Conservation (phyloP, 2,329 filamentous ascomycete species). For the Lecanicillium sp. region DNA sequence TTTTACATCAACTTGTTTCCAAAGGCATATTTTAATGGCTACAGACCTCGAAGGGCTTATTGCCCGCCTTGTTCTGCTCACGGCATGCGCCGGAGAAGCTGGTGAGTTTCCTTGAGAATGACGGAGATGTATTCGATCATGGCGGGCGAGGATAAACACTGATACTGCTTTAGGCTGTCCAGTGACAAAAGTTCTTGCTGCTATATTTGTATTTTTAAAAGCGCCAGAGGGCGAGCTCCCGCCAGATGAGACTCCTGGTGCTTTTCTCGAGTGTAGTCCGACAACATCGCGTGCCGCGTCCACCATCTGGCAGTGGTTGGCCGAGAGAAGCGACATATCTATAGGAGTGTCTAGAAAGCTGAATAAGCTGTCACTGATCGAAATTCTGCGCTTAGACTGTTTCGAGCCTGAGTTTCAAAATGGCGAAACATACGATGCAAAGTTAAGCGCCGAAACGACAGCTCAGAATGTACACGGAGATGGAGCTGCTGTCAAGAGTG, state of each 20-base stretch:
- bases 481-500: too few relatives aligned
- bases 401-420: neutral
- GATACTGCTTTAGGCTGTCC: conserved; percentile 19
- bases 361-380: conserved; percentile 30
- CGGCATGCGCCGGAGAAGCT: conserved; percentile 29
- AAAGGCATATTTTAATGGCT: too few relatives aligned
- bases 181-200: conserved; percentile 22
- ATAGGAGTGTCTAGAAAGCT: conserved; percentile 23
- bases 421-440: neutral
- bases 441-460: too few relatives aligned
- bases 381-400: conserved; percentile 17
- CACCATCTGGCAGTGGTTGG: conserved; percentile 29
- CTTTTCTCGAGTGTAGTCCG: conserved; percentile 8
- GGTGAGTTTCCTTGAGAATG: conserved; percentile 21
- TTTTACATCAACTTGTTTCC: too few relatives aligned
- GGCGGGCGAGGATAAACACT: conserved; percentile 1
- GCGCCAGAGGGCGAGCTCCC: conserved; percentile 5
- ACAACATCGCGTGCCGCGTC: conserved; percentile 18
- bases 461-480: too few relatives aligned
- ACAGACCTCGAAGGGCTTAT: conserved; percentile 31
- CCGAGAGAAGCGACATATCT: conserved; percentile 25
- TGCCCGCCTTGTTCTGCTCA: conserved; percentile 25
- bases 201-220: conserved; percentile 17
- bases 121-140: too few relatives aligned
- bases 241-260: conserved; percentile 11